These are phyloP conservation scores for Eudorina sp. DNA, from an alignment of 139 green algal genomes.

Conservation along the genomic window DNA sequence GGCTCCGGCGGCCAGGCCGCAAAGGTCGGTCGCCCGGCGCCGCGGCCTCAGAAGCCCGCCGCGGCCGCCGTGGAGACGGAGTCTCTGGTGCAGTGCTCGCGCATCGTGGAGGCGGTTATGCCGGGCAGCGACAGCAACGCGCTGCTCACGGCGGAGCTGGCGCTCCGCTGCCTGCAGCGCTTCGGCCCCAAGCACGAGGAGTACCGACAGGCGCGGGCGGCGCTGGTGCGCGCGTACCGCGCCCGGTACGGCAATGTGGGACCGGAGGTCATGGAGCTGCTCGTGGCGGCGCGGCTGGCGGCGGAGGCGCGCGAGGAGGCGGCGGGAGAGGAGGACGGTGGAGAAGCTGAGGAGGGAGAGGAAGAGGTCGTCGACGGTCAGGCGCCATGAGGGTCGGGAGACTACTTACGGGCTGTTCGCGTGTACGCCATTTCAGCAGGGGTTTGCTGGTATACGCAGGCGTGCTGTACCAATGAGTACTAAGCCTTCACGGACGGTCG, in stretches of 20 bases:
- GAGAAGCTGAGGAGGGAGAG: neutral
- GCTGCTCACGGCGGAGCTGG: constrained; percentile 42
- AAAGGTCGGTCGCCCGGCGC: no score
- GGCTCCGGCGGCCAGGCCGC: no score
- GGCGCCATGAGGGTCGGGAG: no score
- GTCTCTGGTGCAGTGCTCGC: constrained; percentile 36
- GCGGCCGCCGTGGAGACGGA: constrained; percentile 47
- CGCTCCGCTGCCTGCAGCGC: constrained; percentile 41
- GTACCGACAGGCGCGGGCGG: constrained; percentile 34
- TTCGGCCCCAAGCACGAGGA: constrained; percentile 49
- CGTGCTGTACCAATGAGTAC: no score
- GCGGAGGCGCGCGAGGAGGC: constrained; percentile 21
- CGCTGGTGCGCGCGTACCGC: constrained; percentile 24
- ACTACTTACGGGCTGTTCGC: no score
- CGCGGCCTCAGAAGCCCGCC: neutral
- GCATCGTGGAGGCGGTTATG: constrained; percentile 44
- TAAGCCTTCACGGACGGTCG: no score
- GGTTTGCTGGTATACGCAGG: no score
- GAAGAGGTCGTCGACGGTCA: no score
- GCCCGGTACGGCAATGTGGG: constrained; percentile 47
- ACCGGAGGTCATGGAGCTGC: constrained; percentile 30
- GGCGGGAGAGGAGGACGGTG: neutral
- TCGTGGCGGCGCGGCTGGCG: constrained; percentile 49
- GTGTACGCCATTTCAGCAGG: no score
- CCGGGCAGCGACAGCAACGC: constrained; percentile 42